A percentile compares a stretch with the other conserved stretches of the same genome.
Conservation (phyloP, 2,329 filamentous ascomycete species). For the Penicillium sp. region DNA sequence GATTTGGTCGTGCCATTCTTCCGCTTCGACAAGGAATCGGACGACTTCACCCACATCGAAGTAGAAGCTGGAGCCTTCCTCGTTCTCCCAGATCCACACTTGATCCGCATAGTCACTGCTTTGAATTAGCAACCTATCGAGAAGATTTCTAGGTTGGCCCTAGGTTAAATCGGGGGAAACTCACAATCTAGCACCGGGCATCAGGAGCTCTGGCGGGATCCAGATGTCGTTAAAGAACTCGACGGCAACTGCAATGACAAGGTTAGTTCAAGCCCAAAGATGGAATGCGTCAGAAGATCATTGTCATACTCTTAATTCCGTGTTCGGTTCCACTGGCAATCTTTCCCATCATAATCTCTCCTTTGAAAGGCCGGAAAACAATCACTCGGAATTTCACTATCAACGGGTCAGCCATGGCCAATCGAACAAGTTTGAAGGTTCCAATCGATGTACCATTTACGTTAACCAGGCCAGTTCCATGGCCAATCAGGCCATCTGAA, state of each 20-base stretch:
- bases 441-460: constrained; percentile 71
- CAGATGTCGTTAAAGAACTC: constrained; percentile 96
- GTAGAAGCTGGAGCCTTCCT: constrained; percentile 72
- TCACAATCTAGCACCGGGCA: constrained; percentile 77
- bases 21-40: constrained; percentile 80
- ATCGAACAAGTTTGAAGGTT: background rate
- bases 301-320: constrained; percentile 69
- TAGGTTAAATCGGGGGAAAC: too few relatives aligned
- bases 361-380: constrained; percentile 94
- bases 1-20: constrained; percentile 89
- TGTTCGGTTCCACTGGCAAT: constrained; percentile 75
- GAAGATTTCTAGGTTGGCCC: background rate
- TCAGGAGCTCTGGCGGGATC: constrained; percentile 73
- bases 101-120: constrained; percentile 73
- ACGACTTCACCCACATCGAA: constrained; percentile 92
- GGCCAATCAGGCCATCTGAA: constrained; percentile 91
- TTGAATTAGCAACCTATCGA: constrained; percentile 24
- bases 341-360: constrained; percentile 83
- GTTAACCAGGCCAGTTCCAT: constrained; percentile 89
- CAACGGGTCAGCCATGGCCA: constrained; percentile 6
- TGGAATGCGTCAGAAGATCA: background rate
- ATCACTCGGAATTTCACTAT: constrained; percentile 89
- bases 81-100: constrained; percentile 82
- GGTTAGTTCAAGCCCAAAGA: background rate
- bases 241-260: constrained; percentile 64